Conservation (phyloP, 257 asterid genomes). For the Ilex asprella region DNA sequence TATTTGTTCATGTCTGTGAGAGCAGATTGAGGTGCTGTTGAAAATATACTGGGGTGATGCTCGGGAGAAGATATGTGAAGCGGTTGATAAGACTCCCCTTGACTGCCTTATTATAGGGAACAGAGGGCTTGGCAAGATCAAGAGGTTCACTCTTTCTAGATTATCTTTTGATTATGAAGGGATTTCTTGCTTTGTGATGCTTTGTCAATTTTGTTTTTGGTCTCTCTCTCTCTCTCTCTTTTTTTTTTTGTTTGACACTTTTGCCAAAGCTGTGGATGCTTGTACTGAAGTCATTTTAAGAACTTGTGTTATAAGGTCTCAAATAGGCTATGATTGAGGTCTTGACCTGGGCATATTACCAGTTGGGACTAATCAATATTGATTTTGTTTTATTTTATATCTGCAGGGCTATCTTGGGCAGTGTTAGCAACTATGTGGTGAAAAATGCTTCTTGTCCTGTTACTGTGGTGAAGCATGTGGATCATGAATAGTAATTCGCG, state of each 20-base stretch:
- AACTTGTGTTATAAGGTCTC: too few species aligned
- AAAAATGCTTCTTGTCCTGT: constrained; percentile 77
- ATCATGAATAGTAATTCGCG: constrained; percentile 25
- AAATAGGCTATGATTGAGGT: too few species aligned
- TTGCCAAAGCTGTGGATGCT: too few species aligned
- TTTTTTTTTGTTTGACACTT: too few species aligned
- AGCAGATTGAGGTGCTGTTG: constrained; percentile 58
- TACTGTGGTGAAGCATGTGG: constrained; percentile 62
- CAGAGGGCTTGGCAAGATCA: constrained; percentile 83
- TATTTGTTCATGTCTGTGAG: neutral
- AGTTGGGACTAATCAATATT: neutral
- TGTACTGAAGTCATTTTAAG: too few species aligned
- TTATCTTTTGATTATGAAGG: too few species aligned
- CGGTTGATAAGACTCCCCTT: constrained; percentile 58
- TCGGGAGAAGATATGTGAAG: constrained; percentile 72
- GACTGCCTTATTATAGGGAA: constrained; percentile 74
- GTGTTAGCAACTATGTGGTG: constrained; percentile 85
- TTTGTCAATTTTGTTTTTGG: too few species aligned
- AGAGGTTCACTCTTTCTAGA: constrained; percentile 39
- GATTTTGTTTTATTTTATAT: constrained; percentile 8
- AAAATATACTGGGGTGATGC: constrained; percentile 93
- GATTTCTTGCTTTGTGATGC: too few species aligned
- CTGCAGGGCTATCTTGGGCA: constrained; percentile 87
- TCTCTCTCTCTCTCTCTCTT: too few species aligned
- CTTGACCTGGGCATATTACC: too few species aligned